These are phyloP conservation scores for Serendipita sp. DNA, from an alignment of 768 basidiomycete genomes.

Conservation along the genomic window DNA sequence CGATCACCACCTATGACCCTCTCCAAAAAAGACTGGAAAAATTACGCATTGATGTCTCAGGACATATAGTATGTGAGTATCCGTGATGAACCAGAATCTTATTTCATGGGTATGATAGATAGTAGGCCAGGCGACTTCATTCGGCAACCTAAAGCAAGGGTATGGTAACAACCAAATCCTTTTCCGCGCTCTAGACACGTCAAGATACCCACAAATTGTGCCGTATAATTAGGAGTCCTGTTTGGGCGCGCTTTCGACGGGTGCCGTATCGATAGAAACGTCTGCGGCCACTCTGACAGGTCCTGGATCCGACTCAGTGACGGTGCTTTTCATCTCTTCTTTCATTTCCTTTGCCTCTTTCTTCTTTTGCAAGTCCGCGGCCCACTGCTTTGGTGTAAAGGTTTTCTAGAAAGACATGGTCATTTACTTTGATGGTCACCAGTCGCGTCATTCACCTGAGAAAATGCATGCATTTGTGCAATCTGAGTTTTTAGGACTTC, in stretches of 20 bases:
- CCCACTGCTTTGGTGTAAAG: conserved; percentile 48
- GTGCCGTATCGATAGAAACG: too few species aligned
- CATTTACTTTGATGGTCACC: not conserved
- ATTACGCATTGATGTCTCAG: too few species aligned
- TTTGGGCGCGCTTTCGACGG: too few species aligned
- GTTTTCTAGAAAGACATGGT: conserved; percentile 44
- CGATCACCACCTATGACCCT: not conserved
- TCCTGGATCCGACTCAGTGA: not conserved
- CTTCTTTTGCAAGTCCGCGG: conserved; percentile 8
- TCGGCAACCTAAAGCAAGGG: too few species aligned
- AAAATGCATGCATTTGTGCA: conserved; percentile 73
- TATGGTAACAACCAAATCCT: too few species aligned
- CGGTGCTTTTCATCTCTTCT: not conserved
- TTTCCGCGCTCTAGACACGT: too few species aligned
- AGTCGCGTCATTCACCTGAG: conserved; percentile 35
- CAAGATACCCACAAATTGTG: too few species aligned
- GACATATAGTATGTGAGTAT: too few species aligned
- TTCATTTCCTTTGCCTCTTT: conserved; percentile 9
- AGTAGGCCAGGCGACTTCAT: too few species aligned
- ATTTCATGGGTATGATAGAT: too few species aligned
- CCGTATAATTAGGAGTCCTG: too few species aligned
- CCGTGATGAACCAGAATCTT: too few species aligned
- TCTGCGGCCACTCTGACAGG: not conserved
- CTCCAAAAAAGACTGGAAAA: not conserved
- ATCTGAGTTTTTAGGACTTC: conserved; percentile 60